phyloP scores from a whole-genome alignment of 768 basidiomycete species.

The Mrakia blollopis region DNA sequence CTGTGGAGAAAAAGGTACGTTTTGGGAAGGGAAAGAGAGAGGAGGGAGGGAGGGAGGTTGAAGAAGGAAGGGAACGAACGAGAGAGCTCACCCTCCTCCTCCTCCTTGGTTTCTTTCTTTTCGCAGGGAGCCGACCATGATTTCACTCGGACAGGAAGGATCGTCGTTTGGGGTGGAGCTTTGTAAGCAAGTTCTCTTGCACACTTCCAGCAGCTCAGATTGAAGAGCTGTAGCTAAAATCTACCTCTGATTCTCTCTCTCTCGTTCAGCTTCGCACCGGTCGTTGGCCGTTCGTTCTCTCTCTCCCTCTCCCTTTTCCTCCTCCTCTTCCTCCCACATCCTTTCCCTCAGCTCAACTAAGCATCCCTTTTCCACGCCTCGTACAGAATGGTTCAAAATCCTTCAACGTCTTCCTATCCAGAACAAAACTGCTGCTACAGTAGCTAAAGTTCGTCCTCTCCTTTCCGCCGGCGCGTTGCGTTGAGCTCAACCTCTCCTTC shows the following conservation, averaged over 20 bases:
- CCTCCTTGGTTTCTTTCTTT: too few species aligned
- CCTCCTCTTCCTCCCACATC: neutral
- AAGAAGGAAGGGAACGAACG: too few species aligned
- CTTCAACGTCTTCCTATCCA: conserved; percentile 18
- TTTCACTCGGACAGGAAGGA: conserved; percentile 26
- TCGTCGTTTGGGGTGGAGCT: conserved; percentile 33
- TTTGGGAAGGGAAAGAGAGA: neutral
- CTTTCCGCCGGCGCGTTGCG: neutral
- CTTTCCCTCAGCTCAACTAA: neutral
- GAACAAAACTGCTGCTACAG: conserved; percentile 21
- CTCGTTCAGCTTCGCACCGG: conserved; percentile 24
- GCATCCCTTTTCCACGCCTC: neutral
- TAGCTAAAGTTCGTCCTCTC: conserved; percentile 13
- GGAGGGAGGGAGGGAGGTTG: neutral
- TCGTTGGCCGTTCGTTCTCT: conserved; percentile 5
- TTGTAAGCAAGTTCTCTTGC: conserved; percentile 6
- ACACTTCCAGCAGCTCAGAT: neutral
- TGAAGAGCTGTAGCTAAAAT: neutral
- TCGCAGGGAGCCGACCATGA: conserved; percentile 30
- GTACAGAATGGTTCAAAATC: conserved; percentile 27
- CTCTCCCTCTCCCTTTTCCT: neutral
- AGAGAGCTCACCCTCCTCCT: neutral
- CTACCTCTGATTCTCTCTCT: neutral
- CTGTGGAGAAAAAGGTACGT: conserved; percentile 32
- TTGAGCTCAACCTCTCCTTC: neutral